Evolutionary conservation across 805 yeast genomes (phyloP), one percentile per base, ranked within the genome.

Genomic region (Myxozyma vanderwaltii): DNA sequence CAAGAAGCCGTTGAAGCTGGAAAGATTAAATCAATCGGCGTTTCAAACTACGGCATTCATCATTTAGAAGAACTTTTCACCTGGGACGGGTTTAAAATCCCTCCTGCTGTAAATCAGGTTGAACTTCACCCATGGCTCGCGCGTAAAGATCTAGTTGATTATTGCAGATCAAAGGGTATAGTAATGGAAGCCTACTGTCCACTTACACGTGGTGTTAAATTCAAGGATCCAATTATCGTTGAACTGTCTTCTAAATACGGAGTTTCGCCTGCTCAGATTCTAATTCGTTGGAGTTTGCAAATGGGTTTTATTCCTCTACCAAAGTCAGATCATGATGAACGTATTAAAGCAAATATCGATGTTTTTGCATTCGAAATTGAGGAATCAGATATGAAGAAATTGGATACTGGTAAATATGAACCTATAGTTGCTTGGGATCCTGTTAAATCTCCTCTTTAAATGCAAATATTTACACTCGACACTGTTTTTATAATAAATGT

Each of bases 61-160:
- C 88, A 85, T 67, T 67, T 85, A 27, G 72, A 82, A 66, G 87
- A 85, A 70, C 70, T 86, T 23, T 68, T 80, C 39, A 68, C 68
- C 4, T 80, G 82, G 78, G 72, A 72, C 10, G 81, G 75, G 2
- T 72, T 83, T 41, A 73, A 72, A 54, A 69, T 72, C 56, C 78
- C 77, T 64, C 90, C 95, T 0, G 89, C 83, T 1, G 85, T 86
- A 38, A 85, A 88, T 70, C 94, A 89, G 70, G 79, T 88, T 66
- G 81, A 77, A 62, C 74, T 80, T 56, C 81, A 80, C 64, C 84
- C 85, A 23, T 81, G 82, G 82, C 72, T 77, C 63, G 72, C 70
- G 65, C 74, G 76, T 60, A 66, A 67, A 23, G 75, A 75, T 56
- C 68, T 85, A 56, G 75, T 77, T 33, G 74, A 76, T 31, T 85